A percentile compares a stretch with the other conserved stretches of the same genome.
Conservation (phyloP, 129 eudicot genomes). For the Lactuca sativa region DNA sequence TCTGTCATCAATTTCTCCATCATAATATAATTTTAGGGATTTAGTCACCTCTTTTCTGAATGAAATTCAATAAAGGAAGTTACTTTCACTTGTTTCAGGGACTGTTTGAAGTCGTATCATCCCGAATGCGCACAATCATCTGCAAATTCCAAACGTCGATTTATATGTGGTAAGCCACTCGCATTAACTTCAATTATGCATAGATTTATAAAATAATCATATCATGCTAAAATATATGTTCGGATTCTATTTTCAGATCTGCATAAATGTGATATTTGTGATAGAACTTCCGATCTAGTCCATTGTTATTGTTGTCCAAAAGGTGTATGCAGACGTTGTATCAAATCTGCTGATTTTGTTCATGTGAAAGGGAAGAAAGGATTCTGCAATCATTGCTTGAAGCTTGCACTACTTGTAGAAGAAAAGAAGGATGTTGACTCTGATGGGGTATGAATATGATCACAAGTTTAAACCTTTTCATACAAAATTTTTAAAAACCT, state of each 20-base stretch:
- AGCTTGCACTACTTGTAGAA: slow-evolving; percentile 69
- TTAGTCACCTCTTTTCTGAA: background rate
- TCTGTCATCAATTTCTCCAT: background rate
- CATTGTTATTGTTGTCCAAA: slow-evolving; percentile 63
- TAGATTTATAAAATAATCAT: background rate
- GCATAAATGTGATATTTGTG: slow-evolving; percentile 42
- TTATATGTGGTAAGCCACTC: slow-evolving; percentile 68
- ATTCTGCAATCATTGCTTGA: slow-evolving; percentile 64
- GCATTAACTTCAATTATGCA: background rate
- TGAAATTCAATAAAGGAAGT: background rate
- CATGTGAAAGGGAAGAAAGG: slow-evolving; percentile 63
- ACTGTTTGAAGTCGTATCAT: slow-evolving; percentile 81
- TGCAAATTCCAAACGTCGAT: slow-evolving; percentile 38
- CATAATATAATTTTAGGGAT: background rate
- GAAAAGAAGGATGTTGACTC: slow-evolving; percentile 59
- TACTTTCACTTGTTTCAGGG: slow-evolving; percentile 43
- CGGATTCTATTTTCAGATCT: slow-evolving; percentile 17
- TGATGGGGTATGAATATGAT: slow-evolving; percentile 67
- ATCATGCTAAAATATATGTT: background rate
- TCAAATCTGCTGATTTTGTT: slow-evolving; percentile 46
- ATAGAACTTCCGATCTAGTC: slow-evolving; percentile 32
- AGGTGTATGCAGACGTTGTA: slow-evolving; percentile 62
- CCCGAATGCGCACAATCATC: slow-evolving; percentile 48
- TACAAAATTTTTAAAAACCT: background rate
- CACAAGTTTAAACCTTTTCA: background rate